Evolutionary conservation across 495 filamentous ascomycete genomes (phyloP).

Genomic region (Aspergillus sparsus): DNA sequence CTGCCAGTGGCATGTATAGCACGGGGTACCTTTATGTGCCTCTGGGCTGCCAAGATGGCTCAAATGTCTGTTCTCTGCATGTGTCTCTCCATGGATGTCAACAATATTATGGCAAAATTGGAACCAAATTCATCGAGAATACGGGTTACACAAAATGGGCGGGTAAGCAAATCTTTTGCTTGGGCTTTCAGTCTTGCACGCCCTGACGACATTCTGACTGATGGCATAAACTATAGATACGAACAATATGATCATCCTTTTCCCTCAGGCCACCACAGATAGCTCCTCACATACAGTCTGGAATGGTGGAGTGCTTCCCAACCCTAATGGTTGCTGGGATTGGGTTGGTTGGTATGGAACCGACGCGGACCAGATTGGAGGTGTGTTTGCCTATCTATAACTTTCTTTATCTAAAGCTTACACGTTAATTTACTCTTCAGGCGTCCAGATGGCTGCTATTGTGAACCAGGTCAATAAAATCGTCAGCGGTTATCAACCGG

Average conservation of each 20-base stretch:
- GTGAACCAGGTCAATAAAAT: constrained; percentile 5
- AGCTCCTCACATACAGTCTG: constrained; percentile 4
- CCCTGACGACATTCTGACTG: background rate
- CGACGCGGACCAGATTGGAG: constrained; percentile 5
- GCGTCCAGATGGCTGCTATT: constrained; percentile 2
- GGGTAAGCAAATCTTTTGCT: background rate
- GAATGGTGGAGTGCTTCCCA: background rate
- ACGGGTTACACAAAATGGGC: constrained; percentile 5
- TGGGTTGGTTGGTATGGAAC: constrained; percentile 3
- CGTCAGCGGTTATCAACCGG: background rate
- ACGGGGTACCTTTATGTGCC: constrained; percentile 6
- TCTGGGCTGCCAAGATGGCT: background rate
- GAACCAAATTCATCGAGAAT: background rate
- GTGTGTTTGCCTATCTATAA: background rate
- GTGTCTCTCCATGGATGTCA: constrained; percentile 4
- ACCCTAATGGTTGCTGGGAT: constrained; percentile 4
- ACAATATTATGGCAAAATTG: background rate
- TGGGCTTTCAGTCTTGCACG: too few species aligned
- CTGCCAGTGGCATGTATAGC: constrained; percentile 1
- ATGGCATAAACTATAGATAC: constrained; percentile 3
- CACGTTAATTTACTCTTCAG: background rate
- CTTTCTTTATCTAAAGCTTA: too few species aligned
- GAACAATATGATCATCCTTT: constrained; percentile 8
- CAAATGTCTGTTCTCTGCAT: constrained; percentile 3
- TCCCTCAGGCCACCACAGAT: background rate